Base-by-base conservation (phyloP, 148 eudicot species). In the Agrostemma githago region DNA sequence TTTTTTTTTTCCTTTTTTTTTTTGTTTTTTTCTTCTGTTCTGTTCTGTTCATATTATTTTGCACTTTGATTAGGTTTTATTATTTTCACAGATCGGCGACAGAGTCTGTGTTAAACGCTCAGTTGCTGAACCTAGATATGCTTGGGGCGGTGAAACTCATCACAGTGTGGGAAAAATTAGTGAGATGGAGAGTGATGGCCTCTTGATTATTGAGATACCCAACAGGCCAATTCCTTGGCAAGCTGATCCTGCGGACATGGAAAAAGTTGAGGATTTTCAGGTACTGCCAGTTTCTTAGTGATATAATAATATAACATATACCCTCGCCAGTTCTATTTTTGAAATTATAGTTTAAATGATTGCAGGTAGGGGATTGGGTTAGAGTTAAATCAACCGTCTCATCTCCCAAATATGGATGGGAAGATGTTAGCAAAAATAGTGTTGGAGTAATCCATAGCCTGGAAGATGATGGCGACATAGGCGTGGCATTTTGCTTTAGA, bases 71-170 rank as follows among this genome's bases (percentile, higher is more conserved):
- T 67, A 39, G 70, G 37, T 15, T 34, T 54, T 54, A 56, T 14
- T 21, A 46, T 62, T 74, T 64, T 76, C 76, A 56, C 85, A 95
- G 99, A 84, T 95, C 76, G 96, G 96, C 61, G 94, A 95, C 77
- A 84, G 92, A 73, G 94, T 95, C 44, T 95, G 97, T 78, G 97
- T 95, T 44, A 95, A 88, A 87, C 96, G 99, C 20, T 88, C 99
- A 76, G 90, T 89, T 82, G 92, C 96, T 38, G 96, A 92, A 82
- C 99, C 99, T 38, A 90, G 97, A 79, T 95, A 92, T 89, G 99
- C 96, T 82, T 95, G 99, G 99, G 99, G 99, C 20, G 99, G 99
- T 79, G 97, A 95, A 81, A 95, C 99, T 58, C 99, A 95, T 85
- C 97, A 95, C 26, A 95, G 99, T 66, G 92, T 95, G 71, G 99